Percentiles rank a stretch among this genome's conserved stretches.
phyloP scores from a whole-genome alignment of 2,329 filamentous ascomycete species.

The Hortaea werneckii region DNA sequence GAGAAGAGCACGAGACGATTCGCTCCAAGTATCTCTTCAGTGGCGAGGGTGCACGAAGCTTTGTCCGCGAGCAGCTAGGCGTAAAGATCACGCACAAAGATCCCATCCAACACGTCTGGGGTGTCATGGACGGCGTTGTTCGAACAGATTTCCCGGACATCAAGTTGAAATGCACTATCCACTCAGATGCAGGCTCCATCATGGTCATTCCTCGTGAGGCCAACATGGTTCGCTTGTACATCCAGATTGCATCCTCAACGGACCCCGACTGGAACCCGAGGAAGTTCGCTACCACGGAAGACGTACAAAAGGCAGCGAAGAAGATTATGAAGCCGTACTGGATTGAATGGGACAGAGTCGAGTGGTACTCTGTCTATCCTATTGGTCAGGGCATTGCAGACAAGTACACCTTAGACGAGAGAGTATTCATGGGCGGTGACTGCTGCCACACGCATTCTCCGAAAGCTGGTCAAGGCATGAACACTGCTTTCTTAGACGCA shows the following conservation, averaged over 20 bases:
- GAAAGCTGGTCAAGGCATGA: constrained; percentile 56
- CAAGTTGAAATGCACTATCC: constrained; percentile 60
- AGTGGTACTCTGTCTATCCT: constrained; percentile 57
- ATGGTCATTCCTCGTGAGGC: constrained; percentile 51
- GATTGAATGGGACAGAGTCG: constrained; percentile 53
- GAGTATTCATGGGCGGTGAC: constrained; percentile 57
- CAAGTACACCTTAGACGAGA: constrained; percentile 53
- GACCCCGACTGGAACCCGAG: constrained; percentile 52
- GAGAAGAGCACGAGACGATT: constrained; percentile 55
- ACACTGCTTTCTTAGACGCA: constrained; percentile 53
- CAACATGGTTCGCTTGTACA: constrained; percentile 46
- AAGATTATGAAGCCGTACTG: constrained; percentile 50
- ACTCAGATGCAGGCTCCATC: constrained; percentile 53
- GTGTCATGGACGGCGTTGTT: constrained; percentile 57
- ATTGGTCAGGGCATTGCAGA: constrained; percentile 58
- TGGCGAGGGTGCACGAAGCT: constrained; percentile 52
- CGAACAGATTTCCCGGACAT: constrained; percentile 54
- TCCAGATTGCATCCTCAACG: constrained; percentile 52
- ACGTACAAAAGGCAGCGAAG: constrained; percentile 49
- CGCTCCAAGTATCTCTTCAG: constrained; percentile 54
- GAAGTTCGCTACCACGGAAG: constrained; percentile 48
- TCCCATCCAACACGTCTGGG: constrained; percentile 54
- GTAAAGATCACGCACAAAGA: constrained; percentile 57
- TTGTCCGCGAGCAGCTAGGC: constrained; percentile 51
- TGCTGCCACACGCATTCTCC: constrained; percentile 54